Conservation (phyloP, 1,284 basidiomycete genomes). For the Austroboletus rostrupii region DNA sequence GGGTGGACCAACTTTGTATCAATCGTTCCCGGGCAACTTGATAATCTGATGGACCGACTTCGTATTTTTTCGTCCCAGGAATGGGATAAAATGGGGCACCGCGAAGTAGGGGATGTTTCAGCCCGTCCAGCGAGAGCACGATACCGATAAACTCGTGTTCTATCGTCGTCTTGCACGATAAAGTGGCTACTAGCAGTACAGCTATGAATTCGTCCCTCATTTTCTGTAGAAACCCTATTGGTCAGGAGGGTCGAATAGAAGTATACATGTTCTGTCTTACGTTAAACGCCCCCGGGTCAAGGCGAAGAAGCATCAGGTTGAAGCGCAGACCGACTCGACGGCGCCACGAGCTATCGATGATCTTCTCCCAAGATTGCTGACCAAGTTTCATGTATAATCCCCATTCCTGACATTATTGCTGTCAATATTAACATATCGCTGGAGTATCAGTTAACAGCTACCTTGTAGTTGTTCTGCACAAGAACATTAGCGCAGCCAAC, state of each 20-base stretch:
- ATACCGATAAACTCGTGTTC: constrained; percentile 59
- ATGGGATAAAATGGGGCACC: constrained; percentile 25
- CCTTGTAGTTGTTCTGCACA: constrained; percentile 56
- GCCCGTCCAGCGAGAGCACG: constrained; percentile 49
- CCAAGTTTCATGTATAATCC: constrained; percentile 53
- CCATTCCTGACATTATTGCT: constrained; percentile 53
- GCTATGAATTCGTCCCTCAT: constrained; percentile 53
- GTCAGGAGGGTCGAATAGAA: not conserved
- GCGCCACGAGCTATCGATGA: constrained; percentile 50
- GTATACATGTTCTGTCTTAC: constrained; percentile 37
- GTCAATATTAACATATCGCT: not conserved
- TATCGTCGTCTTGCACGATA: constrained; percentile 47
- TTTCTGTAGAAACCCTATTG: constrained; percentile 33
- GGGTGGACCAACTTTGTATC: constrained; percentile 25
- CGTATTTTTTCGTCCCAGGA: constrained; percentile 20
- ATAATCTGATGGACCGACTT: constrained; percentile 19
- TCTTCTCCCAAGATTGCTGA: constrained; percentile 56
- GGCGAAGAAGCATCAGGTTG: constrained; percentile 58
- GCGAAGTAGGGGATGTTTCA: constrained; percentile 50
- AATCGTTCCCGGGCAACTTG: constrained; percentile 17
- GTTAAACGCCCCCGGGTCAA: constrained; percentile 62
- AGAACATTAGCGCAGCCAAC: constrained; percentile 68
- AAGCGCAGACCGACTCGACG: constrained; percentile 69
- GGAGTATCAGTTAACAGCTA: constrained; percentile 20
- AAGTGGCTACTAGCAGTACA: constrained; percentile 55